These are phyloP conservation scores for Phycomyces blakesleeanus DNA, from an alignment of 192 early-diverging fungal species.

Conservation along the genomic window DNA sequence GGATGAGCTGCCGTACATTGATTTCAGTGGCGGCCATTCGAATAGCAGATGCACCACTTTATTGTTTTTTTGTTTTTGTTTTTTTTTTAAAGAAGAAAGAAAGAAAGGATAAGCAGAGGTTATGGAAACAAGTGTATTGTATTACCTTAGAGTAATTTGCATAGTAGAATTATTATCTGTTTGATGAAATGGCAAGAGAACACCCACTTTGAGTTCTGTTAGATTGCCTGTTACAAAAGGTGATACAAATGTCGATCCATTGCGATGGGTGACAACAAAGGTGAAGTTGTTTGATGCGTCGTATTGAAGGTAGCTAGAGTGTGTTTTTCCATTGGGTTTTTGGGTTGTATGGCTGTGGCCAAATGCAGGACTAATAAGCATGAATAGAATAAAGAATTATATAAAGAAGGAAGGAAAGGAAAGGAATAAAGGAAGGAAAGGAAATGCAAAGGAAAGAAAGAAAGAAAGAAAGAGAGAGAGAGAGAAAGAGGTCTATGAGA, in stretches of 20 bases:
- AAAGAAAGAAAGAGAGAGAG: background rate
- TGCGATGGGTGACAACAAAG: constrained; percentile 10
- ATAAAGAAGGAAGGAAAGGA: background rate
- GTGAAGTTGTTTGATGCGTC: constrained; percentile 24
- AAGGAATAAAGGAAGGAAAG: background rate
- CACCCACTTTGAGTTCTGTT: constrained; percentile 31
- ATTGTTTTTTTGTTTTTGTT: too few species aligned
- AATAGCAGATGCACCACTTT: constrained; percentile 46
- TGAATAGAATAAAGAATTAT: background rate
- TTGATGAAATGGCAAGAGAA: constrained; percentile 33
- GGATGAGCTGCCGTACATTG: constrained; percentile 44
- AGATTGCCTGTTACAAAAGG: constrained; percentile 9
- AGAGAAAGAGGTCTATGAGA: background rate
- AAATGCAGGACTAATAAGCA: background rate
- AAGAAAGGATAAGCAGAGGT: too few species aligned
- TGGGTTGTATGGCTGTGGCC: background rate
- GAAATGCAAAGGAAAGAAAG: background rate
- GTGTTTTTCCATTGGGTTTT: background rate
- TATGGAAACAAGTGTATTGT: background rate
- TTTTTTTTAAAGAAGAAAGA: too few species aligned
- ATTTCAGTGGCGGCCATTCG: constrained; percentile 46
- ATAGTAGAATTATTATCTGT: constrained; percentile 29
- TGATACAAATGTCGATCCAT: constrained; percentile 20
- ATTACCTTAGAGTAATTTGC: constrained; percentile 30
- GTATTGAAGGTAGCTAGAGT: background rate